Percentiles rank a stretch among this genome's conserved stretches.
phyloP scores from a whole-genome alignment of 768 basidiomycete species.

The Tephrocybe sp. region DNA sequence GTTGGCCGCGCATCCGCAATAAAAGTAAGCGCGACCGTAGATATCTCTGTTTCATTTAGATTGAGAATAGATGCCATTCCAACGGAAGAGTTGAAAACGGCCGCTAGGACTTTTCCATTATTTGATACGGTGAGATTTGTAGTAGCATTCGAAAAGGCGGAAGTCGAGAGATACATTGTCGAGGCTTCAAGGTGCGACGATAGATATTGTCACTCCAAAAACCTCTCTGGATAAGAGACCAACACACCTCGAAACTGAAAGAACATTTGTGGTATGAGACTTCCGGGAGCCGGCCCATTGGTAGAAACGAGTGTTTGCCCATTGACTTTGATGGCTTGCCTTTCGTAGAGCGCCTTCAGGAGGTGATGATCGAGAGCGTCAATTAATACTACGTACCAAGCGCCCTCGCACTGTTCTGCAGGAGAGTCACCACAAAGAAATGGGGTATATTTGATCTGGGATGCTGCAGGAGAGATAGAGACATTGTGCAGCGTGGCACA shows the following conservation, averaged over 20 bases:
- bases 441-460: constrained; percentile 46
- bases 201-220: background rate
- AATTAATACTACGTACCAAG: constrained; percentile 37
- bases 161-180: constrained; percentile 40
- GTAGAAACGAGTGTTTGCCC: constrained; percentile 32
- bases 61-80: constrained; percentile 36
- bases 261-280: constrained; percentile 57
- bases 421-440: constrained; percentile 39
- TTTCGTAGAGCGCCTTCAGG: constrained; percentile 6
- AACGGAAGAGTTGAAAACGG: constrained; percentile 39
- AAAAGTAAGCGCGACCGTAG: constrained; percentile 42
- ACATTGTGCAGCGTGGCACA: constrained; percentile 31
- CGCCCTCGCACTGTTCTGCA: constrained; percentile 35
- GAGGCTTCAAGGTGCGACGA: constrained; percentile 31
- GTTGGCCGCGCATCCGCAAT: constrained; percentile 23
- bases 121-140: constrained; percentile 50
- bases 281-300: constrained; percentile 39
- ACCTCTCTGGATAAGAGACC: background rate
- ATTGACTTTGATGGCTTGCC: constrained; percentile 18
- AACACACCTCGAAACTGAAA: constrained; percentile 49
- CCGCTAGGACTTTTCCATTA: constrained; percentile 28
- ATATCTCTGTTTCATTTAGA: constrained; percentile 36
- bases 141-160: constrained; percentile 45
- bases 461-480: constrained; percentile 33
- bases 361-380: background rate